A percentile compares a stretch with the other conserved stretches of the same genome.
phyloP scores from a whole-genome alignment of 139 green algal species.

The Chlorella sp. region DNA sequence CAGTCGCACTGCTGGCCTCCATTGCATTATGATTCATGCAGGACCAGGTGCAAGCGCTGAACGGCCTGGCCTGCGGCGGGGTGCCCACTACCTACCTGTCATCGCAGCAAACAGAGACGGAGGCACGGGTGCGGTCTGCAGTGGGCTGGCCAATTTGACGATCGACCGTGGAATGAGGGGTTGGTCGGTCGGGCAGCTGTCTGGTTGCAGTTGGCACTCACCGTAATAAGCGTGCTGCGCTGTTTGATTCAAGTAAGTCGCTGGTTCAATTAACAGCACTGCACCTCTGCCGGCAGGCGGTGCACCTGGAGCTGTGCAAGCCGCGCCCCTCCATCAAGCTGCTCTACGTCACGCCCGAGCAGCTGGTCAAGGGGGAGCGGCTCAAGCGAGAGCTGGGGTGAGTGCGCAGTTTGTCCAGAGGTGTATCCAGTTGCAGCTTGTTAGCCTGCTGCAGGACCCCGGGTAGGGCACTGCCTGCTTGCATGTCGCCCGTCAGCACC shows the following conservation, averaged over 20 bases:
- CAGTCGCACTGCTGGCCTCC: constrained; percentile 43
- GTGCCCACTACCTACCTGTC: constrained; percentile 84
- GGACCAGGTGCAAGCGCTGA: constrained; percentile 70
- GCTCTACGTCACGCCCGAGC: constrained; percentile 92
- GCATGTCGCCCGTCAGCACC: not conserved
- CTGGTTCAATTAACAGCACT: no score
- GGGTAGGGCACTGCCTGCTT: no score
- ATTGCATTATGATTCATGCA: no score
- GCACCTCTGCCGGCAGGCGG: not conserved
- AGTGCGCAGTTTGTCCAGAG: not conserved
- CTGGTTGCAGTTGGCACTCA: no score
- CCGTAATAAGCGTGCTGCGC: no score
- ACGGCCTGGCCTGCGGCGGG: constrained; percentile 53
- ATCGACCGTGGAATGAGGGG: no score
- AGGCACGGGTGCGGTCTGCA: constrained; percentile 42
- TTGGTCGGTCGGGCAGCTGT: no score
- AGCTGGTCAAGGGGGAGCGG: constrained; percentile 58
- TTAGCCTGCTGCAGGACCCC: no score
- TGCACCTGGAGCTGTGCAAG: constrained; percentile 75
- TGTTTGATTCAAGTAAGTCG: no score
- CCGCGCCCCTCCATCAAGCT: constrained; percentile 65
- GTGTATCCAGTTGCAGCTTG: no score
- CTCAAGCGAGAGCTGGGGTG: constrained; percentile 47
- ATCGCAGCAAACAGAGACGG: constrained; percentile 70
- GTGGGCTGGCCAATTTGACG: no score